Base-by-base conservation (phyloP, 2,329 filamentous ascomycete species). In the Pseudocercospora macadamiae region DNA sequence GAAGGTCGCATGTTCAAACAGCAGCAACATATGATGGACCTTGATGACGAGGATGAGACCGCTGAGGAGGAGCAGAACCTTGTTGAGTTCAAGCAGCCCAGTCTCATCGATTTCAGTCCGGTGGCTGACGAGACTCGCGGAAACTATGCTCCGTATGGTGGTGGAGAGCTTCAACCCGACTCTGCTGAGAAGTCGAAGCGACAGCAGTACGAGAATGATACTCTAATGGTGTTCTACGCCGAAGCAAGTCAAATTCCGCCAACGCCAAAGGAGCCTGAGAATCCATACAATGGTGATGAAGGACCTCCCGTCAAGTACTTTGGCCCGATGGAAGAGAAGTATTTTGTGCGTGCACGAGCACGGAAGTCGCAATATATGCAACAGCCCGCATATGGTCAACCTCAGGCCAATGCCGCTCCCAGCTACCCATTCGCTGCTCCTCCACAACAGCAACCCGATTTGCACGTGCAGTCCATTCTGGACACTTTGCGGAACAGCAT, bases 11-110 rank as follows among this genome's bases (percentile, higher is more conserved):
- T 80, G 77, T 77, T 82, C 73, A 82, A 81, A 66, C 76, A 80
- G 61, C 79, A 82, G 58, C 75, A 90, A 68, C 88, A 89, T 49
- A 86, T 88, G 44, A 83, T 85, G 2, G 83, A 87, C 0, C 82
- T 87, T 9, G 84, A 84, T 23, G 84, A 87, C 10, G 85, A 87
- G 25, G 77, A 81, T 0, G 82, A 84, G 21, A 83, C 56, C 77
- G 79, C 54, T 76, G 83, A 51, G 84, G 86, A 77, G 37, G 77
- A 80, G 19, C 83, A 82, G 1, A 71, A 73, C 12, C 65, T 72
- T 1, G 75, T 81, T 10, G 77, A 85, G 67, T 80, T 86, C 59
- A 72, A 77, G 2, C 65, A 55, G 21, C 68, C 68, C 10, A 60
- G 60, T 6, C 54, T 67, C 28, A 71, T 81, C 18, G 78, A 82